Base-by-base conservation (phyloP, 257 asterid species). In the Solanum ossicruentum region DNA sequence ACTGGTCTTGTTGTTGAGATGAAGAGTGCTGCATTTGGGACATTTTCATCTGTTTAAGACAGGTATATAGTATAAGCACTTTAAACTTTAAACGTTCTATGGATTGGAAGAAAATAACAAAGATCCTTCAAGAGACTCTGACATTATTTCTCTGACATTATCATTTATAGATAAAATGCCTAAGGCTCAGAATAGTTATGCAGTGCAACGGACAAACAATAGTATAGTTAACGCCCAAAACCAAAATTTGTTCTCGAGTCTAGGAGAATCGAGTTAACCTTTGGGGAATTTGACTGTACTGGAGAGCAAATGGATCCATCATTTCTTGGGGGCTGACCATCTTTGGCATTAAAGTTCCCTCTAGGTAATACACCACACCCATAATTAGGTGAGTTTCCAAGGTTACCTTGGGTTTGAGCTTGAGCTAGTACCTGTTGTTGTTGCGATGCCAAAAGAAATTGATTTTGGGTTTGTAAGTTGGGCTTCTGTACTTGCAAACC, bases 281-380 rank as follows among this genome's bases (percentile, higher is more conserved):
- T 93, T 12, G 98, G 98, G 32, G 99, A 97, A 91, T 92, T 95
- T 85, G 99, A 92, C 85, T 95, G 99, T 89, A 86, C 96, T 0
- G 98, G 98, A 36, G 99, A 97, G 91, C 99, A 97, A 83, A 97
- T 91, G 85, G 99, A 91, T 85, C 97, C 98, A 87, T 95, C 99
- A 88, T 97, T 97, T 92, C 98, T 93, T 11, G 93, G 92, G 67
- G 95, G 95, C 81, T 92, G 99, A 61, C 99, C 97, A 89, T 95
- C 99, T 93, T 95, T 95, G 51, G 93, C 87, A 86, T 87, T 94
- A 81, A 90, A 92, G 85, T 87, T 97, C 52, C 95, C 97, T 89
- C 98, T 93, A 26, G 97, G 98, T 77, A 97, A 89, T 77, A 98
- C 99, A 85, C 96, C 96, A 84, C 92, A 90, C 79, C 99, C 99